Evolutionary conservation across 129 eudicot species (phyloP), one percentile per base, ranked within the genome.

Genomic region (Flaveria ramosissima): DNA sequence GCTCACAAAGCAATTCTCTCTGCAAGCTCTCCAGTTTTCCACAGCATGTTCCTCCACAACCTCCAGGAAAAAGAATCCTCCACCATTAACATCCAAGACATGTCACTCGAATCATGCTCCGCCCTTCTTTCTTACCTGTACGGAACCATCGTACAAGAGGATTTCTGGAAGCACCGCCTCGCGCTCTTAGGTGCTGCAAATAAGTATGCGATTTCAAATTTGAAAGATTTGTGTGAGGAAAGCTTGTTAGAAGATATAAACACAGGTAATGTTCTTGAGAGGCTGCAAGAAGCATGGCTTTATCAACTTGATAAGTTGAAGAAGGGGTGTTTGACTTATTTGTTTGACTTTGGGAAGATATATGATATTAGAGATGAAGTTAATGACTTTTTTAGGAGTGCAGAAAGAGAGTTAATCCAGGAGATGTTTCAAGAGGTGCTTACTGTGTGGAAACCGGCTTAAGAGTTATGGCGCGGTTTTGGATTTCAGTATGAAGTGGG

Each of bases 241-340:
- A 90, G 98, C 71, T 87, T 93, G 51, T 70, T 89, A 27, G 91
- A 93, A 80, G 98, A 93, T 48, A 89, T 93, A 16, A 90, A 93
- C 78, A 75, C 97, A 0, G 87, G 82, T 6, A 93, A 93, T 62
- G 98, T 93, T 63, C 97, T 93, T 6, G 98, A 93, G 86, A 85
- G 98, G 73, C 75, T 93, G 87, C 98, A 93, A 73, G 97, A 88
- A 73, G 98, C 98, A 0, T 93, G 98, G 97, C 92, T 93, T 70
- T 93, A 93, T 84, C 91, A 87, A 79, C 92, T 93, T 4, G 81
- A 90, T 12, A 89, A 87, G 75, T 67, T 93, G 68, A 93, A 93
- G 89, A 90, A 79, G 66, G 98, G 96, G 2, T 93, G 98, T 72
- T 73, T 90, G 88, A 81, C 67, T 66, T 93, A 90, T 61, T 83